Conservation (phyloP, 1,284 basidiomycete species). For the Ustilago nuda region DNA sequence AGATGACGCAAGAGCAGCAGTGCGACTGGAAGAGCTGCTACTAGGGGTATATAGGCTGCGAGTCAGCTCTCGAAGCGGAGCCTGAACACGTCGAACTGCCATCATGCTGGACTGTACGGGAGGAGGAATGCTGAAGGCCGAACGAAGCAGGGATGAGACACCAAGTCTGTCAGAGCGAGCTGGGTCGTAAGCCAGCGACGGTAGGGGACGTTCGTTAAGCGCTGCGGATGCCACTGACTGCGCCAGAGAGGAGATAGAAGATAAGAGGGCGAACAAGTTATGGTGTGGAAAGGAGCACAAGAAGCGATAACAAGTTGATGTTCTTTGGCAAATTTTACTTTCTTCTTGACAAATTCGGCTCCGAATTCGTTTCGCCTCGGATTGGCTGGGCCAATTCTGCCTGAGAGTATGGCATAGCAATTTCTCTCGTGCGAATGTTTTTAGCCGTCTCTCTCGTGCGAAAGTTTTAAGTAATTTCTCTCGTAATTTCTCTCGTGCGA, state of each 20-base stretch:
- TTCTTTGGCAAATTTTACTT: conserved; percentile 26
- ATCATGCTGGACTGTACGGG: conserved; percentile 7
- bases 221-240: neutral
- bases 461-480: neutral
- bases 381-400: conserved; percentile 14
- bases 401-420: neutral
- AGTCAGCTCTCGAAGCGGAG: conserved; percentile 16
- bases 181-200: neutral
- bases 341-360: conserved; percentile 31
- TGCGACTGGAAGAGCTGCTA: conserved; percentile 17
- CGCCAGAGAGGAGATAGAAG: conserved; percentile 3
- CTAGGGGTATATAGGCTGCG: conserved; percentile 13
- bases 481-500: conserved; percentile 27
- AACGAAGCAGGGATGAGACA: neutral
- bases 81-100: conserved; percentile 31
- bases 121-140: neutral
- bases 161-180: no score
- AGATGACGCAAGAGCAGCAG: conserved; percentile 1
- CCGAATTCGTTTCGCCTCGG: conserved; percentile 10
- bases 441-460: conserved; percentile 19
- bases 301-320: conserved; percentile 14
- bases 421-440: conserved; percentile 21
- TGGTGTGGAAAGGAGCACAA: neutral
- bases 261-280: neutral
- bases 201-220: neutral